Base-by-base conservation (phyloP, 768 basidiomycete species). In the Lactifluus pinguis region DNA sequence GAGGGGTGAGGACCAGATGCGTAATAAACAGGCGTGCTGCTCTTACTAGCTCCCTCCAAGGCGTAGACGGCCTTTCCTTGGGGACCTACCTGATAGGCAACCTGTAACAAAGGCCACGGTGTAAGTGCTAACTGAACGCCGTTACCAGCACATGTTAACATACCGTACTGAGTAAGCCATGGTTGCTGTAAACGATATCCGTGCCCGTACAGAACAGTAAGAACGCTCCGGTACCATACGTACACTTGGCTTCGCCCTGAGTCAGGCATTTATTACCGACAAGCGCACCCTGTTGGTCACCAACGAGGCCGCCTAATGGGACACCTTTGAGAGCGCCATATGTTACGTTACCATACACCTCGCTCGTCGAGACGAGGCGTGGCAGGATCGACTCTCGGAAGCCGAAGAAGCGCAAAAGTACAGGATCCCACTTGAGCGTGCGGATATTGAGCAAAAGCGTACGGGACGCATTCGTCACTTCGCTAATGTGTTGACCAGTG, bases 241-340 rank as follows among this genome's bases (percentile, higher is more conserved):
- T 99, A 74, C 94, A 97, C 75, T 99, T 99, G 2, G 95, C 95
- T 71, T 98, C 89, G 17, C 95, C 95, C 65, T 82, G 79, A n/a
- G 70, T 77, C 56, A 99, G 72, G 69, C 97, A 98, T 72, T 97
- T 98, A 77, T 99, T 98, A 0, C 95, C 97, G 53, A 98, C 84
- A 25, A 99, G 76, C 25, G 95, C 95, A 6, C 89, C 97, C 72
- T 99, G 97, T 75, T 99, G 97, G 71, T 99, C 97, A n/a, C 97
- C 97, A 8, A 95, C 85, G 50, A 98, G 83, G 21, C 95, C 95
- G 41, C 86, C 94, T 55, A 99, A 91, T 9, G 87, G 87, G 11
- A 93, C 79, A 44, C 89, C 92, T 65, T 78, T 76, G 63, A 92
- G 76, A 3, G 84, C 68, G 2, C 91, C 89, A 36, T 76, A 75